These are phyloP conservation scores for Penicillium sp. DNA, from an alignment of 2,329 filamentous ascomycete genomes.

Conservation along the genomic window DNA sequence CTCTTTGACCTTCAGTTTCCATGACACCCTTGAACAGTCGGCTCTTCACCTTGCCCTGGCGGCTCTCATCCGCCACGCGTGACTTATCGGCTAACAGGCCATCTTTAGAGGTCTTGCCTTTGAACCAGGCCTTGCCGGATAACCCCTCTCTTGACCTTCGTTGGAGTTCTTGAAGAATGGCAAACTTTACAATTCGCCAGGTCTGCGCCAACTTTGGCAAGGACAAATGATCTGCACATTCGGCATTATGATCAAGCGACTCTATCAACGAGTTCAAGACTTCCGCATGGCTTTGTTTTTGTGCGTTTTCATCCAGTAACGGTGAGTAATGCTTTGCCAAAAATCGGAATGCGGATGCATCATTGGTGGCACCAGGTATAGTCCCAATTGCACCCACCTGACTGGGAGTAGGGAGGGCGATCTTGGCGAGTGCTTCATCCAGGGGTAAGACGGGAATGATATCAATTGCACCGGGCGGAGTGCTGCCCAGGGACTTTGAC, in stretches of 20 bases:
- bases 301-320: slow-evolving; percentile 34
- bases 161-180: slow-evolving; percentile 53
- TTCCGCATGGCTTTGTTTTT: slow-evolving; percentile 24
- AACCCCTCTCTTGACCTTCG: slow-evolving; percentile 39
- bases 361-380: slow-evolving; percentile 49
- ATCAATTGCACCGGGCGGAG: slow-evolving; percentile 53
- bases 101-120: slow-evolving; percentile 35
- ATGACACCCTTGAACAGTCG: slow-evolving; percentile 47
- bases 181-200: slow-evolving; percentile 58
- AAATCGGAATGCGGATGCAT: slow-evolving; percentile 44
- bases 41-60: slow-evolving; percentile 43
- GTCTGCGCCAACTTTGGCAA: slow-evolving; percentile 58
- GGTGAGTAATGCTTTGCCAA: slow-evolving; percentile 47
- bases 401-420: slow-evolving; percentile 41
- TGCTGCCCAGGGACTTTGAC: slow-evolving; percentile 56
- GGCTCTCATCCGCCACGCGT: slow-evolving; percentile 32
- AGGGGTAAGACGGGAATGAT: slow-evolving; percentile 52
- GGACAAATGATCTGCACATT: slow-evolving; percentile 53
- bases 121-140: slow-evolving; percentile 20
- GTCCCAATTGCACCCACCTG: slow-evolving; percentile 54
- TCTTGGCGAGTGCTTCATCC: slow-evolving; percentile 52
- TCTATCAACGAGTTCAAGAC: slow-evolving; percentile 39
- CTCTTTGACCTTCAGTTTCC: slow-evolving; percentile 38
- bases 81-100: slow-evolving; percentile 28
- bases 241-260: slow-evolving; percentile 56